Evolutionary conservation across 2,329 filamentous ascomycete species (phyloP).

Genomic region (Colletotrichum spaethianum): DNA sequence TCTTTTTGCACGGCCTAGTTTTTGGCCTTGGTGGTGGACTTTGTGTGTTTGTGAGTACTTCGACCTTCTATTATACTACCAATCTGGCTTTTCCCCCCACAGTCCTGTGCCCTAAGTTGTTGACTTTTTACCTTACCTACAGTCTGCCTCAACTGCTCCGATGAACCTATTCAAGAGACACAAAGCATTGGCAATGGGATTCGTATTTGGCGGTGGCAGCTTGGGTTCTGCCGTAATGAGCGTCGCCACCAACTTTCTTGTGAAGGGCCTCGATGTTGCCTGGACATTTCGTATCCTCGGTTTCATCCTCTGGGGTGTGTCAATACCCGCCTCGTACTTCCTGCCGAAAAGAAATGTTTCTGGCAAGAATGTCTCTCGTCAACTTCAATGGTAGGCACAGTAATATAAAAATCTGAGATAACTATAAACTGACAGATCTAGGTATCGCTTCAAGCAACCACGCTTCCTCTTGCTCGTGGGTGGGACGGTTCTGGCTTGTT

Average conservation of each 20-base stretch:
- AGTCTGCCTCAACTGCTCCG: constrained; percentile 48
- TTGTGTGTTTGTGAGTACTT: constrained; percentile 45
- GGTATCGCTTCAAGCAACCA: constrained; percentile 46
- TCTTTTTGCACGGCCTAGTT: constrained; percentile 46
- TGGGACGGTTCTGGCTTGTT: constrained; percentile 45
- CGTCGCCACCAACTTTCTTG: constrained; percentile 44
- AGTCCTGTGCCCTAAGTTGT: not conserved
- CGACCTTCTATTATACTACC: not conserved
- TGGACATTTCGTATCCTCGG: constrained; percentile 49
- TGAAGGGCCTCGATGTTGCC: constrained; percentile 44
- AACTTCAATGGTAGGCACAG: constrained; percentile 45
- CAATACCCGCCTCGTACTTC: constrained; percentile 47
- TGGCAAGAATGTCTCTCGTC: constrained; percentile 12
- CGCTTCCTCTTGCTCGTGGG: constrained; percentile 45
- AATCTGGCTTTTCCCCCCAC: too few relatives aligned
- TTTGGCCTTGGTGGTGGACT: constrained; percentile 47
- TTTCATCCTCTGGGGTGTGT: constrained; percentile 47
- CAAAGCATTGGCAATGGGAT: constrained; percentile 47
- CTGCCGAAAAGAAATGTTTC: constrained; percentile 17
- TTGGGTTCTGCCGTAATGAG: constrained; percentile 48
- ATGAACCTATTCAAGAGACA: constrained; percentile 46
- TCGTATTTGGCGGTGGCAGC: constrained; percentile 48
- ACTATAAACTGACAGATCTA: constrained; percentile 1
- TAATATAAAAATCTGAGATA: not conserved
- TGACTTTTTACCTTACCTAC: not conserved